Conservation (phyloP, 192 early-diverging fungal genomes). For the Lunasporangiospora selenospora region DNA sequence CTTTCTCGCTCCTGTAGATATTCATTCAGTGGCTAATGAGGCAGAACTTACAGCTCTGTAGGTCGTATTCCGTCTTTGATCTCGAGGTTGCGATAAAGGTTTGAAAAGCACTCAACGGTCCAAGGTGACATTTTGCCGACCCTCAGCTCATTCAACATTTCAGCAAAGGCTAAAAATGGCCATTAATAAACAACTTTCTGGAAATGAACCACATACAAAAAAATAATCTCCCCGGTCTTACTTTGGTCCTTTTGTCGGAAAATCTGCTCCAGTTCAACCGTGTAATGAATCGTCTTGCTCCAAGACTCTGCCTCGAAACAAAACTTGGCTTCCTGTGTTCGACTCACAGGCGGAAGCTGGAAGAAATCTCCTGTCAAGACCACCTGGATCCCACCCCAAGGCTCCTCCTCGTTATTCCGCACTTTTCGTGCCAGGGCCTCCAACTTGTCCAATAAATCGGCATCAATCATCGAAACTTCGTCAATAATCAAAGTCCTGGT, state of each 20-base stretch:
- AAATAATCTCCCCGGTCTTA: constrained; percentile 10
- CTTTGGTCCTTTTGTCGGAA: constrained; percentile 82
- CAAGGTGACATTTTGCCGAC: constrained; percentile 66
- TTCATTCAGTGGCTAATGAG: too few relatives aligned
- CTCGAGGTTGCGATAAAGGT: constrained; percentile 49
- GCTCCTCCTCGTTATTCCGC: constrained; percentile 19
- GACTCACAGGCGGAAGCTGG: constrained; percentile 78
- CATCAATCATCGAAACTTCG: constrained; percentile 84
- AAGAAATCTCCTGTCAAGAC: constrained; percentile 78
- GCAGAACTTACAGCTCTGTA: constrained; percentile 67
- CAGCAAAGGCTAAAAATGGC: constrained; percentile 62
- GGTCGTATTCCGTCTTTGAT: constrained; percentile 61
- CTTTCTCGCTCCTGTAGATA: too few relatives aligned
- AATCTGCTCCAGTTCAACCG: constrained; percentile 72
- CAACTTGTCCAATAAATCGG: constrained; percentile 70
- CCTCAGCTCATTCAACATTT: constrained; percentile 88
- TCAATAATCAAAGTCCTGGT: constrained; percentile 75
- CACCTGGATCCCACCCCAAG: constrained; percentile 82
- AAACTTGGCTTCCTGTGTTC: constrained; percentile 49
- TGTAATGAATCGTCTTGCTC: constrained; percentile 54
- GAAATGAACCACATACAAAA: too few relatives aligned
- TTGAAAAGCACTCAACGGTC: constrained; percentile 50
- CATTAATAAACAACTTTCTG: neutral
- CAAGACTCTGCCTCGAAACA: constrained; percentile 71
- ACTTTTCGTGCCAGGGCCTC: constrained; percentile 66